phyloP scores from a whole-genome alignment of 169 alveolate genomes.

The Besnoitia besnoiti region DNA sequence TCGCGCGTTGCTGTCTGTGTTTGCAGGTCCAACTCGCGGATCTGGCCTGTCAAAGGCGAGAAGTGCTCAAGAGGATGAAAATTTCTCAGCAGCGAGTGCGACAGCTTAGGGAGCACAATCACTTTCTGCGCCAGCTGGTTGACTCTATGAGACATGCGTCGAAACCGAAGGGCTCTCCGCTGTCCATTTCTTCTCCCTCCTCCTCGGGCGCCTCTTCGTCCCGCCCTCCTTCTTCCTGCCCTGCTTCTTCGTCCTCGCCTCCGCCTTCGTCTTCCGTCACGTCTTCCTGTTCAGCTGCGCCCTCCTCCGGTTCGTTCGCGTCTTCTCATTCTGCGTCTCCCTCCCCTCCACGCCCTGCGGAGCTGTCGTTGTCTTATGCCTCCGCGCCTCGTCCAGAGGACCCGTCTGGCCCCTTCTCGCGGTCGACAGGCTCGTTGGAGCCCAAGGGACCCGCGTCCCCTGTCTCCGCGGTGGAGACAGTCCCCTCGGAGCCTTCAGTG shows the following conservation, averaged over 20 bases:
- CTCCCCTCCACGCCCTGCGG: neutral
- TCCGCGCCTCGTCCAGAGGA: neutral
- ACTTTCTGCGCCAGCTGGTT: neutral
- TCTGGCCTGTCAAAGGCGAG: conserved; percentile 20
- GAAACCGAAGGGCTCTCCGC: neutral
- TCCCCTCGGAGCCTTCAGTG: too few species aligned
- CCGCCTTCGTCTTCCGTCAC: neutral
- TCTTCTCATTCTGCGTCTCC: neutral
- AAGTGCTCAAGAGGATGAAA: neutral
- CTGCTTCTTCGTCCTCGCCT: neutral
- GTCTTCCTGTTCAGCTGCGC: neutral
- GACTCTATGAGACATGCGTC: neutral
- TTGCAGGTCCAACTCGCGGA: conserved; percentile 21
- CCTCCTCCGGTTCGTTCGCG: neutral
- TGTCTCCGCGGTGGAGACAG: neutral
- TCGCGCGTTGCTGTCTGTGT: neutral
- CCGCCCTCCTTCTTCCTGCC: neutral
- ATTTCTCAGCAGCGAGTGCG: neutral
- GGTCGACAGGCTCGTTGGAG: neutral
- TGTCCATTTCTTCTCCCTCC: neutral
- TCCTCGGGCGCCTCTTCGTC: neutral
- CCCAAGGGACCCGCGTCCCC: neutral
- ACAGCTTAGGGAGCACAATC: neutral
- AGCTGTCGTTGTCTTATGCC: neutral
- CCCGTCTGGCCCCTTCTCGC: neutral